Base-by-base conservation (phyloP, 257 asterid species). In the Solanum chilense region DNA sequence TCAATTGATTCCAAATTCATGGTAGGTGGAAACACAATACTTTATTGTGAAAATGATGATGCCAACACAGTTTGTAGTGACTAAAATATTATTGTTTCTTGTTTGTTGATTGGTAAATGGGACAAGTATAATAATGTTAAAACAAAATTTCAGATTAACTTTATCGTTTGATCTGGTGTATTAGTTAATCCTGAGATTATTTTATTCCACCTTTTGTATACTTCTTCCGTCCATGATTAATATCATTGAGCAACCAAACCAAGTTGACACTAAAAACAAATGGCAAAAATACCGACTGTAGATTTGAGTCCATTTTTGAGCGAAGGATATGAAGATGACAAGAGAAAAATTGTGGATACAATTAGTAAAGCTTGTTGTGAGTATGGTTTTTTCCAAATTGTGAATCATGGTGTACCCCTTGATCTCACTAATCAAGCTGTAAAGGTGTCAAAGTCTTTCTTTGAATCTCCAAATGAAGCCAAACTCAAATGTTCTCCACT, bases 401-500 rank as follows among this genome's bases (percentile, higher is more conserved):
- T 88, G 58, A 90, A 90, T 90, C 94, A 93, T 85, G 94, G 93
- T 21, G 90, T 92, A 33, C 93, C 95, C 49, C 87, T 86, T 9
- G 92, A 89, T 42, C 84, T 92, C 9, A 81, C 88, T 86, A 92
- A 87, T 83, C 86, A 84, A 89, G 91, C 91, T 86, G 69, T 93
- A 86, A 88, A 88, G 80, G 91, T 91, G 18, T 70, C 92, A 1
- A 83, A 85, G 86, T 16, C 86, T 13, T 94, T 86, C 86, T 92
- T 94, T 49, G 89, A 56, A 12, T 82, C 87, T 70, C 80, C 94
- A 5, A 88, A 58, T 29, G 93, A 89, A 39, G 93, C 89, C 84
- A 94, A 94, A 90, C 85, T 89, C 73, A 86, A 91, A 69, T 89
- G 68, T 29, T 42, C 83, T 12, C 89, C 92, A 9, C 9, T 66